Percentiles rank a stretch among this genome's conserved stretches.
Conservation (phyloP, 2,329 filamentous ascomycete species). For the Aureobasidium sp. region DNA sequence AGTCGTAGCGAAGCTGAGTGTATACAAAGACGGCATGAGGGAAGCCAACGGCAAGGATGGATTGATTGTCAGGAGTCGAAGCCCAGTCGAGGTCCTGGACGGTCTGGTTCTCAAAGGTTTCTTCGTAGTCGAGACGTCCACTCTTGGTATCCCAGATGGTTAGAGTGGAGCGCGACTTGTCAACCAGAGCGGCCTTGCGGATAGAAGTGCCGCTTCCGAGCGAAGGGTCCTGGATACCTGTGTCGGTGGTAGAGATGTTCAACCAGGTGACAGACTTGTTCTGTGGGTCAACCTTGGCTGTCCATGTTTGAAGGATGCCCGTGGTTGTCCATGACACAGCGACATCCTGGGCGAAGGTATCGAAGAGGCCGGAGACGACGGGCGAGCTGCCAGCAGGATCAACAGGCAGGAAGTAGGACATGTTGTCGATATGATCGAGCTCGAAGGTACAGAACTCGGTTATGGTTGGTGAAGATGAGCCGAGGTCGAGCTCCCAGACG, state of each 20-base stretch:
- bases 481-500: conserved; percentile 60
- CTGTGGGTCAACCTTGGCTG: conserved; percentile 59
- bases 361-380: conserved; percentile 67
- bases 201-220: conserved; percentile 79
- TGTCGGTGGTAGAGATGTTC: conserved; percentile 71
- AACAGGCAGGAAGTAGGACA: conserved; percentile 55
- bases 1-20: conserved; percentile 84
- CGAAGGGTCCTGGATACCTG: conserved; percentile 61
- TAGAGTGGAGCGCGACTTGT: conserved; percentile 60
- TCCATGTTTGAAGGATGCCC: conserved; percentile 76
- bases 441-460: conserved; percentile 63
- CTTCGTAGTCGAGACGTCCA: conserved; percentile 70
- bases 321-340: conserved; percentile 73
- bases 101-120: conserved; percentile 49
- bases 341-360: conserved; percentile 77
- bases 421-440: conserved; percentile 48
- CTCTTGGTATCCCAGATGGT: conserved; percentile 88
- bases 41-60: conserved; percentile 86
- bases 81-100: conserved; percentile 92
- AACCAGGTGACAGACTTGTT: conserved; percentile 67
- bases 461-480: conserved; percentile 36
- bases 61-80: conserved; percentile 79
- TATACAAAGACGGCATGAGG: conserved; percentile 75
- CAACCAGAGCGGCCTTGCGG: conserved; percentile 77
- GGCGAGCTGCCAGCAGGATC: conserved; percentile 72